Evolutionary conservation across 768 basidiomycete species (phyloP).

Genomic region (Serendipita sp.): DNA sequence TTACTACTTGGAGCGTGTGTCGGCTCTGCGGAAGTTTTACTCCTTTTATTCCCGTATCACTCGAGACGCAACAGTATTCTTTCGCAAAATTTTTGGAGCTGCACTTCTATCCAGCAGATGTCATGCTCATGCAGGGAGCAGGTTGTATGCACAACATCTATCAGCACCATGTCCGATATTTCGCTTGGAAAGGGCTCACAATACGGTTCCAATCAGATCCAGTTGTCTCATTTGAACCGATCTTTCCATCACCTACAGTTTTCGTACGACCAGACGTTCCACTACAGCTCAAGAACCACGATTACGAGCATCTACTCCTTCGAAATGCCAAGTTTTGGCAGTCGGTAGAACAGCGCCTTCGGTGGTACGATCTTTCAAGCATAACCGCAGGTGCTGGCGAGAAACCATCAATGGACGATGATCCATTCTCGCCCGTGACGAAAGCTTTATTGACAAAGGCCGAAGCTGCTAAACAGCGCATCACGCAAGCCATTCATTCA

Average conservation of each 20-base stretch:
- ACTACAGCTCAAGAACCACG: conserved; percentile 79
- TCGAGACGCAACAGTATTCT: conserved; percentile 86
- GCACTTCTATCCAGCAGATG: conserved; percentile 84
- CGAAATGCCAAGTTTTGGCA: conserved; percentile 60
- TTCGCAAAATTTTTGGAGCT: conserved; percentile 94
- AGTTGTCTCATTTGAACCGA: conserved; percentile 66
- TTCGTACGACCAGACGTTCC: conserved; percentile 75
- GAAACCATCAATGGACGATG: conserved; percentile 43
- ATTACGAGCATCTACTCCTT: conserved; percentile 60
- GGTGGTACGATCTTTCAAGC: conserved; percentile 42
- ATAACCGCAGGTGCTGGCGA: conserved; percentile 9
- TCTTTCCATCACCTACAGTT: conserved; percentile 77
- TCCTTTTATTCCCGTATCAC: conserved; percentile 75
- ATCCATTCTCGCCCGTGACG: conserved; percentile 42
- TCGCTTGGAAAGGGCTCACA: conserved; percentile 67
- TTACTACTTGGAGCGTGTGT: conserved; percentile 88
- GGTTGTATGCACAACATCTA: conserved; percentile 92
- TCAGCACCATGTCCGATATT: conserved; percentile 82
- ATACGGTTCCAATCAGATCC: conserved; percentile 78
- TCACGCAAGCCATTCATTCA: conserved; percentile 52
- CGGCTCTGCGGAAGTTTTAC: conserved; percentile 61
- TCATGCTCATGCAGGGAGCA: conserved; percentile 70
- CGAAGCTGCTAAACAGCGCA: conserved; percentile 48
- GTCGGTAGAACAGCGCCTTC: conserved; percentile 58
- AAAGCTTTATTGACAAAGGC: conserved; percentile 54